Base-by-base conservation (phyloP, 192 early-diverging fungal genomes). In the Backusella luteola region DNA sequence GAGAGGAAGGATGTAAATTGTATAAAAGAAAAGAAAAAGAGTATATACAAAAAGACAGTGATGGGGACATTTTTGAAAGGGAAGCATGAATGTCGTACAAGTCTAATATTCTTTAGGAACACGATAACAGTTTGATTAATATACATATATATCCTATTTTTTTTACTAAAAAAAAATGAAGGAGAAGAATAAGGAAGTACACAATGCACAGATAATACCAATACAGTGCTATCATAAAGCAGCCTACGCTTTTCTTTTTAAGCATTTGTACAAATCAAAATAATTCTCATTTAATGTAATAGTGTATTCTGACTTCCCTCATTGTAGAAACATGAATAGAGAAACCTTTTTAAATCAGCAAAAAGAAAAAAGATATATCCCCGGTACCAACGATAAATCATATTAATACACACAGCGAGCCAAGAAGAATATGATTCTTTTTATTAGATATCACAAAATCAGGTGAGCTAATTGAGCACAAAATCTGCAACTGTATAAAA, bases 401-500 rank as follows among this genome's bases (percentile, higher is more conserved):
- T 9, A 23, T 29, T 14, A 12, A 29, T 29, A 14, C 12, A 29
- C 12, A 14, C 23, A 63, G 23, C 5, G 29, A 29, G 8, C 56
- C 2, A 63, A 14, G 29, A 63, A 29, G 0, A 26, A 59, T 59
- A 23, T 59, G 8, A 11, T 29, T 63, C 4, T n/a, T 23, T 63
- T 29, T 49, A 19, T 29, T 63, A 63, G 23, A 29, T 63, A 63
- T 63, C 11, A 63, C 21, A 63, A 63, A 29, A 23, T 63, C 56
- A 63, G 14, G 23, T 63, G 56, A 63, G 56, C 56, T 63, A 63
- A 63, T 63, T 63, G 56, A 63, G 21, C 56, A 63, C 56, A 63
- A 63, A 23, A 4, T 12, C 23, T 59, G 1, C 26, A 23, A 59
- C 3, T 59, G 21, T 59, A 26, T 23, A 59, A 59, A 59, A 21